Conservation (phyloP, 345 rosid genomes). For the Reutealis trisperma region DNA sequence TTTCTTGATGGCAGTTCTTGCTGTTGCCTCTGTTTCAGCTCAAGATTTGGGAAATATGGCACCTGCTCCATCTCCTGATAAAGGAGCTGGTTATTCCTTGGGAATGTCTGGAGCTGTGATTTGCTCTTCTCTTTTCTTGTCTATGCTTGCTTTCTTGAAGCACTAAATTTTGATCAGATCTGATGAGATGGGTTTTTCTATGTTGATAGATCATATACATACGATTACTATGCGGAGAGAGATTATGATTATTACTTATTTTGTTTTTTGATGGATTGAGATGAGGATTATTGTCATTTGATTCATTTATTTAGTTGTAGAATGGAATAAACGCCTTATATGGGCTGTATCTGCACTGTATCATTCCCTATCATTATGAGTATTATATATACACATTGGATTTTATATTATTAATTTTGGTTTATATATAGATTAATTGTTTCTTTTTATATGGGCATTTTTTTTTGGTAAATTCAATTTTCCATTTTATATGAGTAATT, state of each 20-base stretch:
- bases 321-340: not conserved
- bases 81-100: slow-evolving; percentile 36
- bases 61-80: slow-evolving; percentile 17
- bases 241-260: too few relatives aligned
- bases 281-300: not conserved
- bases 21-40: not conserved
- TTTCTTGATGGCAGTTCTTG: slow-evolving; percentile 1
- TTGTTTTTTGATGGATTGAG: not conserved
- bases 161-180: not conserved
- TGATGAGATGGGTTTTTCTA: not conserved
- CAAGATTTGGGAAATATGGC: not conserved
- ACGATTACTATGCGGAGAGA: not conserved
- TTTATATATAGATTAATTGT: not conserved
- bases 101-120: slow-evolving; percentile 30
- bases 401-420: not conserved
- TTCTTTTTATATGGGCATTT: not conserved
- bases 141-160: slow-evolving; percentile 32
- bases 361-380: not conserved
- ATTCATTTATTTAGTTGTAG: not conserved
- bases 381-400: not conserved
- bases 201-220: not conserved
- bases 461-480: not conserved
- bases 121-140: slow-evolving; percentile 35
- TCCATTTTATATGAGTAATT: not conserved
- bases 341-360: not conserved